Evolutionary conservation across 2,329 filamentous ascomycete genomes (phyloP), one percentile per base, ranked within the genome.

Genomic region (Pleurostoma richardsiae): DNA sequence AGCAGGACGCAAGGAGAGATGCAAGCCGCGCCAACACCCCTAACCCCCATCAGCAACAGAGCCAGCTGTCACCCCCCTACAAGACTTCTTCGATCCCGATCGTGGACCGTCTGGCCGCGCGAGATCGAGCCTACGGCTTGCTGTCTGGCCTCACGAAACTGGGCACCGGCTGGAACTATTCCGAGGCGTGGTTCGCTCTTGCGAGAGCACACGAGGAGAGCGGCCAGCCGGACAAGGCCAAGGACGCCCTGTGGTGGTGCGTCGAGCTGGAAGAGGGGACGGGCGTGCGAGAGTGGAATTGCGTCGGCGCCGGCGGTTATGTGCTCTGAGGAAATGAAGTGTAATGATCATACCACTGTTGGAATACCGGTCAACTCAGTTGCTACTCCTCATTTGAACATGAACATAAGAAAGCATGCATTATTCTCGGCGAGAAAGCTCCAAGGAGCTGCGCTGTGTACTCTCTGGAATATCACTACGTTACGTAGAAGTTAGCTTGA

Each of bases 191-290:
- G 94, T 92, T 90, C 59, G 81, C 86, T 4, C 77, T 99, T 31
- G 88, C 90, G 1, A 77, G 90, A 52, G 90, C 89, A 7, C 88
- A 96, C 59, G 94, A 99, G 66, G 82, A 90, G 61, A 88, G 88
- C 48, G 88, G 86, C 0, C 88, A 96, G 69, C 67, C 82, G 2
- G 88, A 94, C 36, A 95, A 92, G 71, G 87, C 94, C 10, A 95
- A 91, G 69, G 87, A 94, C 56, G 90, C 91, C 41, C 76, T 97
- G 5, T 97, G 94, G 94, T 97, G 92, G 90, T 95, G 91, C 57
- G 88, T 99, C 10, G 90, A 96, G 67, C 74, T 99, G 30, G 94
- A 97, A 63, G 92, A 99, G 62, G 83, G 82, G 6, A 82, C 81
- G 53, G 89, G 86, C 0, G 79, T 96, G 42, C 81, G 94, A 48